Conservation (phyloP, 805 yeast species). For the Candida yuanshanica region DNA sequence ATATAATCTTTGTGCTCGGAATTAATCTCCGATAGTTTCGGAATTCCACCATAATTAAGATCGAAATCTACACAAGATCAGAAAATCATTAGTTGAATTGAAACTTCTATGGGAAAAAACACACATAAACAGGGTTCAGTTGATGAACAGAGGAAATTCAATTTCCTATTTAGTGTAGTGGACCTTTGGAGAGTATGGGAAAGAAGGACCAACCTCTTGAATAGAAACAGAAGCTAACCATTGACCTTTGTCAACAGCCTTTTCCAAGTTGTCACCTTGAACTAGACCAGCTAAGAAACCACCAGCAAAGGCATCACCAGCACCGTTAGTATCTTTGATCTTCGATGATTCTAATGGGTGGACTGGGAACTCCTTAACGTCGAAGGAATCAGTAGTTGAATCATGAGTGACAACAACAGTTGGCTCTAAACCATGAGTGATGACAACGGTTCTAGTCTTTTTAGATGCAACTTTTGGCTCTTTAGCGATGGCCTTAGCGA, state of each 20-base stretch:
- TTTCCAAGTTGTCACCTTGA: slow-evolving; percentile 56
- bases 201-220: slow-evolving; percentile 92
- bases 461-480: slow-evolving; percentile 66
- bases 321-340: slow-evolving; percentile 94
- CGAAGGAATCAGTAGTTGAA: slow-evolving; percentile 38
- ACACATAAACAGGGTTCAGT: background rate
- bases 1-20: too few species aligned
- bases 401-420: slow-evolving; percentile 71
- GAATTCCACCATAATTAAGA: too few species aligned
- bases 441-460: slow-evolving; percentile 78
- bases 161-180: slow-evolving; percentile 12
- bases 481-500: slow-evolving; percentile 78
- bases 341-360: slow-evolving; percentile 60
- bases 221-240: slow-evolving; percentile 93
- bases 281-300: slow-evolving; percentile 91
- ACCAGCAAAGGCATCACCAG: slow-evolving; percentile 98
- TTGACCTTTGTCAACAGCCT: slow-evolving; percentile 78
- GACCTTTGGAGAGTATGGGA: slow-evolving; percentile 45
- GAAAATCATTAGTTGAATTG: background rate
- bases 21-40: too few species aligned
- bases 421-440: slow-evolving; percentile 94
- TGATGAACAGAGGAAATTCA: background rate
- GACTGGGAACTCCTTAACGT: slow-evolving; percentile 55
- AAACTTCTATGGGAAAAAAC: background rate
- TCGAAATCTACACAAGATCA: too few species aligned